phyloP scores from a whole-genome alignment of 1,139 yeast species.

The Pichia norvegensis region DNA sequence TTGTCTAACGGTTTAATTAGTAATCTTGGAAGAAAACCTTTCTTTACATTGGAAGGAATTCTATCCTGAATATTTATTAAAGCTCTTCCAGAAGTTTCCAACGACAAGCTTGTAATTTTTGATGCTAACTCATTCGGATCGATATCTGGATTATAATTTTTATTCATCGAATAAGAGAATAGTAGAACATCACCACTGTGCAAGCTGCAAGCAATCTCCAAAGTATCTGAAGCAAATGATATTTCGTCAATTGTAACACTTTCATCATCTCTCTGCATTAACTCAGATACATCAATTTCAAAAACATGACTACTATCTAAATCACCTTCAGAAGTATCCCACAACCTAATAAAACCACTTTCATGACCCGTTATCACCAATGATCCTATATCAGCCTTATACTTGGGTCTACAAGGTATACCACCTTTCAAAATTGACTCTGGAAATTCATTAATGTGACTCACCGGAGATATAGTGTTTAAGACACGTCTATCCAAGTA shows the following conservation, averaged over 20 bases:
- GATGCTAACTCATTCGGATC: slow-evolving; percentile 23
- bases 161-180: slow-evolving; percentile 56
- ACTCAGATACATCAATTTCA: slow-evolving; percentile 45
- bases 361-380: slow-evolving; percentile 64
- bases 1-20: slow-evolving; percentile 39
- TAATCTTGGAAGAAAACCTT: slow-evolving; percentile 66
- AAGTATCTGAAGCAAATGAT: slow-evolving; percentile 69
- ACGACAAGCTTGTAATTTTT: slow-evolving; percentile 24
- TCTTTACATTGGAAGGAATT: slow-evolving; percentile 38
- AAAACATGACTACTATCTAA: slow-evolving; percentile 53
- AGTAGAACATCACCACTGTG: slow-evolving; percentile 68
- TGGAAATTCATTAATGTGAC: slow-evolving; percentile 21
- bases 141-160: slow-evolving; percentile 30
- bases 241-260: slow-evolving; percentile 46
- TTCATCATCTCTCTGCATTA: slow-evolving; percentile 33
- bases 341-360: slow-evolving; percentile 68
- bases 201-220: slow-evolving; percentile 69
- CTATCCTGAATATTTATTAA: slow-evolving; percentile 32
- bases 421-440: slow-evolving; percentile 65
- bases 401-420: slow-evolving; percentile 56
- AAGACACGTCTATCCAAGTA: slow-evolving; percentile 32
- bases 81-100: slow-evolving; percentile 31
- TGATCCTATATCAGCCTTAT: slow-evolving; percentile 47
- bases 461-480: slow-evolving; percentile 23
- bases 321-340: slow-evolving; percentile 79